Evolutionary conservation across 345 rosid species (phyloP).

Genomic region (Heritiera littoralis): DNA sequence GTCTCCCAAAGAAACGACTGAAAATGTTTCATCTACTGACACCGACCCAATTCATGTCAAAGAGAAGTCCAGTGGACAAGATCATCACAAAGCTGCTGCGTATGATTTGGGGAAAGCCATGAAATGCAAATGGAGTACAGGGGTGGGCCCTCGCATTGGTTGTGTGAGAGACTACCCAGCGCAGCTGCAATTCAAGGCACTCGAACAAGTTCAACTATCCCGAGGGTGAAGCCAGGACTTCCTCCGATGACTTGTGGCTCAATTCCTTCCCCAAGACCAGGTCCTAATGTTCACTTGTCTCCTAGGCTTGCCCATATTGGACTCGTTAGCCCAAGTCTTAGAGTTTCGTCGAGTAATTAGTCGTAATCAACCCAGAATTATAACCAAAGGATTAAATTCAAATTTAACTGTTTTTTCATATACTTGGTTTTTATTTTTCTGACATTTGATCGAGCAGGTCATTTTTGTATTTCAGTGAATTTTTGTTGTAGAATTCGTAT

Average conservation of each 20-base stretch:
- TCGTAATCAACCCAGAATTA: neutral
- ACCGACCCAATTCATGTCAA: neutral
- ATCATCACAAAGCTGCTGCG: neutral
- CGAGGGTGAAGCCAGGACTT: conserved; percentile 5
- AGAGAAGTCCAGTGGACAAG: neutral
- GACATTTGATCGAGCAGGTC: neutral
- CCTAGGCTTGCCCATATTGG: conserved; percentile 52
- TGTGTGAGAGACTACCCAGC: conserved; percentile 47
- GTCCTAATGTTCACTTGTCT: conserved; percentile 45
- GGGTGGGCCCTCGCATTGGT: conserved; percentile 46
- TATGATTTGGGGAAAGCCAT: neutral
- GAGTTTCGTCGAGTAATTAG: neutral
- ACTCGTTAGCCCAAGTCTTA: conserved; percentile 43
- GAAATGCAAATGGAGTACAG: conserved; percentile 42
- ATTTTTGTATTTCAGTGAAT: neutral
- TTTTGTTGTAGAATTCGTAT: neutral
- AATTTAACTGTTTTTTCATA: neutral
- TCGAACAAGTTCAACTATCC: conserved; percentile 49
- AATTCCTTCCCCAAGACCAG: conserved; percentile 61
- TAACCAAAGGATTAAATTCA: no score
- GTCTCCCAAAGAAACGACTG: neutral
- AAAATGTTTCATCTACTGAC: neutral
- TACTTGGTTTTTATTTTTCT: neutral
- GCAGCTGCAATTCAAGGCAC: conserved; percentile 37
- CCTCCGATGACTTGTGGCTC: conserved; percentile 26